phyloP scores from a whole-genome alignment of 176 grass and related monocot species.

The Oryza australiensis region DNA sequence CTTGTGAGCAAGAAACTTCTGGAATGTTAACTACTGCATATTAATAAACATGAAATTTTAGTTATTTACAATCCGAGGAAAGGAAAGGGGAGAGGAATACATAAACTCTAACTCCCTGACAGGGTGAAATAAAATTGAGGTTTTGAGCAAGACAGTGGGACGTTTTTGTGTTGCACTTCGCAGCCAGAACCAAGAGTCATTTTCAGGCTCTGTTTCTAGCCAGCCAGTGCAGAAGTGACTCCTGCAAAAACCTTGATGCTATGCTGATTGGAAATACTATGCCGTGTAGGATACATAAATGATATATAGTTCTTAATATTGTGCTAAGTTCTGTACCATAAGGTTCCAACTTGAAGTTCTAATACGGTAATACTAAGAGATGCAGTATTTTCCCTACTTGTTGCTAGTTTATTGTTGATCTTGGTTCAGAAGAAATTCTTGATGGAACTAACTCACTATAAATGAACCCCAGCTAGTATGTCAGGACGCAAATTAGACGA shows the following conservation, averaged over 20 bases:
- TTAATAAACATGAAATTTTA: background rate
- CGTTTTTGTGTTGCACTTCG: no score
- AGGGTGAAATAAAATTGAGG: background rate
- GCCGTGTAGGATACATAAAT: background rate
- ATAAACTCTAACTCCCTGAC: background rate
- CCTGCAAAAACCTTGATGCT: no score
- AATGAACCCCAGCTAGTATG: slow-evolving; percentile 65
- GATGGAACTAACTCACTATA: slow-evolving; percentile 30
- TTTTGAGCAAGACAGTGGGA: background rate
- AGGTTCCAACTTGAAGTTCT: background rate
- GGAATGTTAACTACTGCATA: background rate
- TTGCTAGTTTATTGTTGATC: background rate
- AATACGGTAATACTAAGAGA: background rate
- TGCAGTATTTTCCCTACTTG: background rate
- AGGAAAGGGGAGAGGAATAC: background rate
- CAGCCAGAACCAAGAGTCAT: no score
- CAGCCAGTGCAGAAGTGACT: no score
- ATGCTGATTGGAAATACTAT: background rate
- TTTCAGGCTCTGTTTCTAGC: no score
- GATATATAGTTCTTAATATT: background rate
- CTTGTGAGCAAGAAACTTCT: slow-evolving; percentile 27
- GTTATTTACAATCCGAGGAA: background rate
- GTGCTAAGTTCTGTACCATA: background rate
- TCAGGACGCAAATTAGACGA: slow-evolving; percentile 72
- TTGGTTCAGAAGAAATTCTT: slow-evolving; percentile 4